Conservation (phyloP, 2,329 filamentous ascomycete genomes). For the Fusarium mangiferae region DNA sequence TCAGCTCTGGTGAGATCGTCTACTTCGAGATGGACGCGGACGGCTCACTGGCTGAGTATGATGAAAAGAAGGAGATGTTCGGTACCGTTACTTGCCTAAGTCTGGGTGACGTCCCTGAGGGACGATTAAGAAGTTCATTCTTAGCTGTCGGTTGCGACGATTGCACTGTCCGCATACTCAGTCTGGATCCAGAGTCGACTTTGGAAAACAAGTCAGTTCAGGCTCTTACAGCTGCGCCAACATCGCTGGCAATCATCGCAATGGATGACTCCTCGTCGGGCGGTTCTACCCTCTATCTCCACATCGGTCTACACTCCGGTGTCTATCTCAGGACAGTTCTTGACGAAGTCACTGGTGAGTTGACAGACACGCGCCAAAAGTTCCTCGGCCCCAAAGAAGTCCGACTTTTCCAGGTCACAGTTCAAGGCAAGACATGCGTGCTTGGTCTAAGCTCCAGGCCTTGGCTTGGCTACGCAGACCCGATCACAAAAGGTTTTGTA, state of each 20-base stretch:
- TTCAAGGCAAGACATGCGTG: conserved; percentile 85
- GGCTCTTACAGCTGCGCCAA: conserved; percentile 89
- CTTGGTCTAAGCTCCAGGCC: conserved; percentile 90
- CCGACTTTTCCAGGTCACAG: conserved; percentile 89
- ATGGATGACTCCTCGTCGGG: conserved; percentile 95
- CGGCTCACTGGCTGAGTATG: conserved; percentile 90
- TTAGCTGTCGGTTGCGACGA: conserved; percentile 97
- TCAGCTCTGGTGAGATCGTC: conserved; percentile 96
- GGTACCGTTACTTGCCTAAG: conserved; percentile 96
- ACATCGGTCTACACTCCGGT: conserved; percentile 95
- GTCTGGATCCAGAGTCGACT: conserved; percentile 88
- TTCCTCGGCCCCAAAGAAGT: conserved; percentile 93
- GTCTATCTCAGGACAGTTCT: conserved; percentile 95
- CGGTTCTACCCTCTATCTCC: conserved; percentile 88
- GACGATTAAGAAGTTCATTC: conserved; percentile 88
- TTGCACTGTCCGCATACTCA: conserved; percentile 92
- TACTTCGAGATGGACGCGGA: conserved; percentile 98
- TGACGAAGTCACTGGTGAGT: conserved; percentile 93
- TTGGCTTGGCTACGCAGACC: conserved; percentile 96
- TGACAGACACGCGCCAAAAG: conserved; percentile 93
- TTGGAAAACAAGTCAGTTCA: conserved; percentile 95
- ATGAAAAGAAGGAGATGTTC: conserved; percentile 94
- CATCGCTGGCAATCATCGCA: conserved; percentile 87
- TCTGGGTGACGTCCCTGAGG: conserved; percentile 90
- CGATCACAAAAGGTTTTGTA: conserved; percentile 87